Base-by-base conservation (phyloP, 2,329 filamentous ascomycete species). In the Chaetomium sp. region DNA sequence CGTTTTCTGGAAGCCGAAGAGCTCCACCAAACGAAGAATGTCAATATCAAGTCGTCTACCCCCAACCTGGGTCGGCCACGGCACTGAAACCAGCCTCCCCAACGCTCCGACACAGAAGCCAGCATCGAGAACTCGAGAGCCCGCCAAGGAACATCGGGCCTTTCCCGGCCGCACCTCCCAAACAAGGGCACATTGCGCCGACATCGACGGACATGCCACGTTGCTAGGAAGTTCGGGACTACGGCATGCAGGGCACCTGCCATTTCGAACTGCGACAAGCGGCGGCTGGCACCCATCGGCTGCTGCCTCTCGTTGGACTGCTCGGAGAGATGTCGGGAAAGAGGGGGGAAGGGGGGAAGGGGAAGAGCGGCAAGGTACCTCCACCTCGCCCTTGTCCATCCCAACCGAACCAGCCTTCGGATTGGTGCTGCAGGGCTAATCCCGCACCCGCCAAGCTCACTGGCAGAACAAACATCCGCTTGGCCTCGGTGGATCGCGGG, bases 1-100 rank as follows among this genome's bases (percentile, higher is more conserved):
- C 67, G 65, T 63, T 33, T 69, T 72, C 71, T 71, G 70, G 67
- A 70, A 72, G 69, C 64, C 60, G 33, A 45, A 31, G 45, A 65
- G 67, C 65, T 68, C 66, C 66, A 69, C 66, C 49, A 62, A 65
- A 60, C 61, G 50, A 31, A 50, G 56, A 49, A 65, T 59, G 53
- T 54, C 60, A 53, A 66, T 65, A 66, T 63, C 64, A 65, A 62
- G 49, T 55, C 7, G 45, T 27, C n/a, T 19, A 57, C n/a, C 31
- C 56, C 27, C 29, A 29, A 29, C 33, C 53, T 42, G 53, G 60
- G 56, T 45, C 55, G 51, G 51, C 23, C 59, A 65, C 56, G 50
- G 56, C 33, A 29, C 6, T 35, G n/a, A n/a, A 21, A 60, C 50
- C 35, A 31, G 25, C 27, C 21, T 45, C 23, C 25, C 16, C 31